Evolutionary conservation across 257 asterid genomes (phyloP), one percentile per base, ranked within the genome.

Genomic region (Scutellaria galericulata): DNA sequence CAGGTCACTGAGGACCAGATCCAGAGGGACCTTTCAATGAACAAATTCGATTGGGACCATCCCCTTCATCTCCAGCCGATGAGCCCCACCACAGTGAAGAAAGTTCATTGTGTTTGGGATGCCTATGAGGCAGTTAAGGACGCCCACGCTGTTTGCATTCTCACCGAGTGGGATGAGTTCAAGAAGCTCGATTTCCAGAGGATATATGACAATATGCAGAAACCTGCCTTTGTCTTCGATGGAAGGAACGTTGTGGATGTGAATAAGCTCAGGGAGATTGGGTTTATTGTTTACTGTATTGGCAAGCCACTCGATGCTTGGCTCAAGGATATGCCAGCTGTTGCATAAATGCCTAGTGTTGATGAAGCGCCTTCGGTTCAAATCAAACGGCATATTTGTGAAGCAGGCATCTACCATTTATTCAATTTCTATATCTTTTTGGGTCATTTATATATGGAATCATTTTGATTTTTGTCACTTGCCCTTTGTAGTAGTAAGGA

Each of bases 261-360:
- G 13, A 87, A 81, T 24, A 89, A 86, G 84, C 82, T 91, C 40
- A 87, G 97, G 88, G 90, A 89, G 64, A 91, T 91, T 41, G 97
- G 97, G 1, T 91, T 91, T 50, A 85, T 91, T 20, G 95, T 91
- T 59, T 89, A 89, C 84, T 85, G 96, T 1, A 91, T 91, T 9
- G 97, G 97, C 48, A 91, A 91, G 84, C 97, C 97, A 1, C 86
- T 91, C 11, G 97, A 91, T 71, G 90, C 89, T 45, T 91, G 97
- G 97, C 91, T 87, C 45, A 91, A 89, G 88, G 97, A 91, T 88
- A 83, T 91, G 95, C 97, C 96, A 20, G 95, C 96, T 3, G 83
- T 91, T 72, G 95, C 88, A 58, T 91, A 84, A 77, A 46, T 37
- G 64, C 80, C 22, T 45, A 52, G 39, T 58, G 61, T 24, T 41